phyloP scores from a whole-genome alignment of 2,329 filamentous ascomycete species.

The Gnomoniopsis sp. region DNA sequence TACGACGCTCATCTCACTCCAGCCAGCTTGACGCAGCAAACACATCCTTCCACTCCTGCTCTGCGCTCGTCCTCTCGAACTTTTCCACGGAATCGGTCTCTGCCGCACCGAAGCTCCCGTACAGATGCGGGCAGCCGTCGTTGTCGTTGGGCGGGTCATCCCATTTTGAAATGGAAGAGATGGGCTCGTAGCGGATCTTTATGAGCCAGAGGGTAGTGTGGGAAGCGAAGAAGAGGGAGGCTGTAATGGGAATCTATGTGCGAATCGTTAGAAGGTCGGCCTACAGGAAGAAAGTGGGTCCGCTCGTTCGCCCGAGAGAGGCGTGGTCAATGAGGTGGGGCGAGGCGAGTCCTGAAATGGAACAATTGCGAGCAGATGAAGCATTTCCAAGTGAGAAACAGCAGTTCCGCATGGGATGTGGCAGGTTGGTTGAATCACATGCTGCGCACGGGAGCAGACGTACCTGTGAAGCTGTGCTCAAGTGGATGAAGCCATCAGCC shows the following conservation, averaged over 20 bases:
- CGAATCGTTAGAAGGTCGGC: not conserved
- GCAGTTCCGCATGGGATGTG: not conserved
- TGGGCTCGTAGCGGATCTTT: conserved; percentile 48
- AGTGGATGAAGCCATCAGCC: conserved; percentile 59
- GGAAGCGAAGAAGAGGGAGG: conserved; percentile 40
- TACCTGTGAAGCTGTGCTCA: conserved; percentile 56
- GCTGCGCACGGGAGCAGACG: conserved; percentile 4
- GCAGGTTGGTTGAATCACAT: not conserved
- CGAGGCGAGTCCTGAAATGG: no score
- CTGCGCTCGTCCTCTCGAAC: conserved; percentile 40
- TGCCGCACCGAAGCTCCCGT: conserved; percentile 51
- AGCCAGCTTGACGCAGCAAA: conserved; percentile 40
- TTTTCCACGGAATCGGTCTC: conserved; percentile 46
- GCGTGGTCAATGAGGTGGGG: no score
- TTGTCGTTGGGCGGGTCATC: conserved; percentile 39
- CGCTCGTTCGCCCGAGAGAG: no score
- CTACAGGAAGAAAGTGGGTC: no score
- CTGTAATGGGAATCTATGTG: conserved; percentile 41
- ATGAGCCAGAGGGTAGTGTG: conserved; percentile 43
- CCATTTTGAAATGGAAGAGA: conserved; percentile 47
- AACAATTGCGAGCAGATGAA: no score
- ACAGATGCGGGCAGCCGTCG: conserved; percentile 55
- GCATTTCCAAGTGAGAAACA: no score
- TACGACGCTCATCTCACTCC: conserved; percentile 25
- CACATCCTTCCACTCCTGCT: conserved; percentile 43